These are phyloP conservation scores for Allantophomopsis lycopodina DNA, from an alignment of 2,329 filamentous ascomycete species.

Conservation along the genomic window DNA sequence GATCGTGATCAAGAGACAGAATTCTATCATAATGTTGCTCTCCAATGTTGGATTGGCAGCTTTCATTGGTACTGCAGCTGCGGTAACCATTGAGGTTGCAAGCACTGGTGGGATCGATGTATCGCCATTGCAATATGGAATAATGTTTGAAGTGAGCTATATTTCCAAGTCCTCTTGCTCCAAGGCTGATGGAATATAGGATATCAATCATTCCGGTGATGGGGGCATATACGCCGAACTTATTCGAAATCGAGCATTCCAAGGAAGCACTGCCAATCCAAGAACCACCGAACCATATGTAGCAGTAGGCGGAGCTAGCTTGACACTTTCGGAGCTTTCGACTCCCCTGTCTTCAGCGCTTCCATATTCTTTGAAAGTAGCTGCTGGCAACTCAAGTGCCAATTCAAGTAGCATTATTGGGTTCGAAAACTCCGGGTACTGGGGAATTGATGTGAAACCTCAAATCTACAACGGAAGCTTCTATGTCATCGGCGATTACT, in stretches of 20 bases:
- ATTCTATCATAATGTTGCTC: no score
- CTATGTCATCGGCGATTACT: conserved; percentile 10
- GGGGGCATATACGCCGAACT: conserved; percentile 46
- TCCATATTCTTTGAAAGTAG: conserved; percentile 12
- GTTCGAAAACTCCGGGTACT: conserved; percentile 38
- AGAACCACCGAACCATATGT: conserved; percentile 27
- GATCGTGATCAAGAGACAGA: no score
- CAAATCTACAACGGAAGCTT: conserved; percentile 16
- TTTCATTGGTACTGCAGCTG: not conserved
- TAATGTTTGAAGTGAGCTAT: conserved; percentile 15
- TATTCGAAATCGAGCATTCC: conserved; percentile 58
- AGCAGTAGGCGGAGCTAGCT: conserved; percentile 7
- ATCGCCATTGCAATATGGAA: conserved; percentile 13
- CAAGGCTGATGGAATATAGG: conserved; percentile 1
- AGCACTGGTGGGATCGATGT: conserved; percentile 14
- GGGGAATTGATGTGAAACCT: conserved; percentile 30
- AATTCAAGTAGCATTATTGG: conserved; percentile 23
- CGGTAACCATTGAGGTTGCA: conserved; percentile 13
- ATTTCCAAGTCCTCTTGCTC: no score
- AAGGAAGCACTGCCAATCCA: conserved; percentile 29
- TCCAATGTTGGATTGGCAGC: no score
- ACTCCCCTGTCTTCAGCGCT: conserved; percentile 12
- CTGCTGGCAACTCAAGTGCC: conserved; percentile 18
- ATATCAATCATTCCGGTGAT: conserved; percentile 17
- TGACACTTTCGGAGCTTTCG: conserved; percentile 18